Base-by-base conservation (phyloP, 108 stramenopile species). In the Nitzschia sp. region DNA sequence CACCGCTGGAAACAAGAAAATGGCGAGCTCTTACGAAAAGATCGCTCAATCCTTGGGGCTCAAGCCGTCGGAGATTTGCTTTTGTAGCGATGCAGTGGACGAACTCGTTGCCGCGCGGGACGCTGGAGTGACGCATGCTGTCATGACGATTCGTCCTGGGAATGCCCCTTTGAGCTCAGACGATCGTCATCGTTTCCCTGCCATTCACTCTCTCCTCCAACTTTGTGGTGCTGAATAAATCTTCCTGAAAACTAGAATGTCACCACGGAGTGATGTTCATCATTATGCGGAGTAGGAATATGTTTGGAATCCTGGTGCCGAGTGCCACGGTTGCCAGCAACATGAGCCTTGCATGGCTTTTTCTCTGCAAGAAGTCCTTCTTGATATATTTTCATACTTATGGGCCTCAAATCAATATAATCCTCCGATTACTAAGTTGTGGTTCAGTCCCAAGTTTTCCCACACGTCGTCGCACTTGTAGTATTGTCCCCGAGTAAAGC, bases 131-230 rank as follows among this genome's bases (percentile, higher is more conserved):
- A 77, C 74, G 8, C 55, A 68, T 47, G 70, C 80, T 34, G 70
- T 92, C 34, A 80, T 97, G 68, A 80, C 85, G 1, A 78, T 92
- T 13, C 77, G 97, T 42, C 95, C 95, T 0, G 97, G 97, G 9
- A 98, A 98, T 73, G 90, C 79, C 27, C 82, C 90, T 2, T 57
- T 96, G 32, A 65, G 81, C 17, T 31, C 60, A 26, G 38, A 65
- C 23, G 78, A 63, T 3, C 13, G 21, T 26, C 79, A 81, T 55
- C 61, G 63, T 4, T 87, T 81, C 59, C 89, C 89, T 15, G 33
- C 76, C n/a, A 72, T 90, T 11, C 66, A 74, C 33, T 90, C 89
- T 2, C 64, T 93, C 55, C 53, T 93, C 58, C 92, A 93, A 70
- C 61, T 93, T 19, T 93, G 92, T 75, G 92, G 92, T n/a, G n/a